Base-by-base conservation (phyloP, 2,329 filamentous ascomycete genomes). In the Talaromyces sp. region DNA sequence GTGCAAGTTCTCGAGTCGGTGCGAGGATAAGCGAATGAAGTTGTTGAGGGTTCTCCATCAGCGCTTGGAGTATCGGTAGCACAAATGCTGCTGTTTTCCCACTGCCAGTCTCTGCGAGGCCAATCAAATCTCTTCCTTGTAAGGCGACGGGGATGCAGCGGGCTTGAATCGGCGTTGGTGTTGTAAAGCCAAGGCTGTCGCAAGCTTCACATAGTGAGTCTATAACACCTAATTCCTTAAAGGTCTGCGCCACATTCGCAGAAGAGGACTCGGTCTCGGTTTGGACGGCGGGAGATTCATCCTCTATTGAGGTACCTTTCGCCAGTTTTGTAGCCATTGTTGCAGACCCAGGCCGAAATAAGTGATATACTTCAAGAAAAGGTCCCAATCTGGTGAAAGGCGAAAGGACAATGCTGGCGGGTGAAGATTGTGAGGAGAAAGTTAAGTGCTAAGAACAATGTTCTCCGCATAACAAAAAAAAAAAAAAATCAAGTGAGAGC, bases 61-160 rank as follows among this genome's bases (percentile, higher is more conserved):
- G 84, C 3, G 89, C 87, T 74, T 97, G 92, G 2, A 99, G 83
- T 35, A 97, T 95, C 0, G 94, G 94, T 2, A 99, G 80, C 0
- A 91, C 91, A 72, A 97, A 99, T 0, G 94, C 92, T 7, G 92
- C 93, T 0, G 94, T 97, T 80, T 97, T 99, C 76, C 94, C 94
- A 71, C 88, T 92, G 67, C 94, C 94, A 0, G 94, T 99, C 77
- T 99, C 93, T 31, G 94, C 94, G 56, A 97, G 82, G 50, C 92
- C 94, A 67, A 99, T 96, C 32, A 97, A 81, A 74, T 97, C 94
- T 69, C 91, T 85, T 56, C 89, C 87, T 69, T 89, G 77, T 3
- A 97, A 81, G 32, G 92, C 92, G 5, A 85, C 71, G 5, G 93
- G 93, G 67, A 97, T 96, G 0, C 91, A 84, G 73, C 95, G 85